A percentile compares a stretch with the other conserved stretches of the same genome.
These are phyloP conservation scores for Lactifluus pinguis DNA, from an alignment of 768 basidiomycete genomes.

Conservation along the genomic window DNA sequence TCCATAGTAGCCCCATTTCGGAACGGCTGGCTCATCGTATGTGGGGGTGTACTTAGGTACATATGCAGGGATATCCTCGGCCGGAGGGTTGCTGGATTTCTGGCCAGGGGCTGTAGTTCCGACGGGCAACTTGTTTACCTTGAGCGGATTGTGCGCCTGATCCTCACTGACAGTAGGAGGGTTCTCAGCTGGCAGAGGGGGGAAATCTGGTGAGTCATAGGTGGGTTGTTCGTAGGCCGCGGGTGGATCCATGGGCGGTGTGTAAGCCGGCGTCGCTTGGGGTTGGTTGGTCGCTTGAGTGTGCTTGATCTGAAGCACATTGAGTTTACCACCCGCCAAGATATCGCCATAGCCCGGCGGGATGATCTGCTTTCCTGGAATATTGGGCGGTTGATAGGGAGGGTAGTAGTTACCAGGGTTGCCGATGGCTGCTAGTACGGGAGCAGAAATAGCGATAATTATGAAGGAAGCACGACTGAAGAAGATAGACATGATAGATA, in stretches of 20 bases:
- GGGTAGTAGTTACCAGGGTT: not conserved
- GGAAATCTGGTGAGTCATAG: not conserved
- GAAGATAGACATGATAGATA: conserved; percentile 9
- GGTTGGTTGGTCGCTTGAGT: not conserved
- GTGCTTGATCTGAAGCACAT: not conserved
- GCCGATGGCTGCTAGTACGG: not conserved
- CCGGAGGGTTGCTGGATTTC: not conserved
- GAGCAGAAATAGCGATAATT: conserved; percentile 5
- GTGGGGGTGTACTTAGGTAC: not conserved
- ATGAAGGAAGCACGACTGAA: conserved; percentile 5
- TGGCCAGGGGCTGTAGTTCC: not conserved
- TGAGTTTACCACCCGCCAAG: not conserved
- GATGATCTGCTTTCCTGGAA: not conserved
- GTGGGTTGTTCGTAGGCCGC: not conserved
- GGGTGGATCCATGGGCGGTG: not conserved
- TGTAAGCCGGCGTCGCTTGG: conserved; percentile 3
- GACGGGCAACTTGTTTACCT: not conserved
- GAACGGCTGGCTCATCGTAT: not conserved
- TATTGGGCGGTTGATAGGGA: not conserved
- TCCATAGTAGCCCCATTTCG: conserved; percentile 8
- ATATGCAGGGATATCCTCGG: not conserved
- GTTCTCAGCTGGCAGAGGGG: not conserved
- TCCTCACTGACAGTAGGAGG: not conserved
- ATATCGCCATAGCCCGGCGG: not conserved
- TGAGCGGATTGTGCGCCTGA: not conserved